phyloP scores from a whole-genome alignment of 768 basidiomycete species.

The Boletales sp. region DNA sequence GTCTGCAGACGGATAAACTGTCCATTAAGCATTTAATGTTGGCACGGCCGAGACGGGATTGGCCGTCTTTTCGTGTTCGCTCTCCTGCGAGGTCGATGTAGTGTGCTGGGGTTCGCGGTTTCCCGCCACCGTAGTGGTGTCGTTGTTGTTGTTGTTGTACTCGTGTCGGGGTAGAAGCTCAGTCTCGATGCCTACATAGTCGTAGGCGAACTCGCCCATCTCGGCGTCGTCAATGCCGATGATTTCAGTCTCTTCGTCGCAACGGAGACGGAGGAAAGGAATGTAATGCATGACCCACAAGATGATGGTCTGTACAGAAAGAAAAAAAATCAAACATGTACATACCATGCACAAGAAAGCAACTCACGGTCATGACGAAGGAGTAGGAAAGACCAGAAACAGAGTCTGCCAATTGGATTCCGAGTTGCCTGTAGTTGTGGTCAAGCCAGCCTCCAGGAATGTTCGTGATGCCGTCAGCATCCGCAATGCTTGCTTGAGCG shows the following conservation, averaged over 20 bases:
- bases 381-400: conserved; percentile 62
- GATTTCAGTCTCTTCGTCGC: conserved; percentile 61
- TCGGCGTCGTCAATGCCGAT: conserved; percentile 88
- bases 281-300: conserved; percentile 87
- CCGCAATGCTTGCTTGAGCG: conserved; percentile 75
- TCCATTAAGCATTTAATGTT: neutral
- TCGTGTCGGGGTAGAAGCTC: conserved; percentile 37
- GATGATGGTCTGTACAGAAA: conserved; percentile 57
- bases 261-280: conserved; percentile 74
- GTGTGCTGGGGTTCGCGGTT: conserved; percentile 35
- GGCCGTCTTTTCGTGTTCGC: conserved; percentile 24
- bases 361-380: conserved; percentile 70
- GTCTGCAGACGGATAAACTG: too few relatives aligned
- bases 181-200: conserved; percentile 74
- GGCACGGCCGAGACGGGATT: conserved; percentile 1
- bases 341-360: neutral
- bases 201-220: conserved; percentile 88
- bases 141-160: conserved; percentile 22
- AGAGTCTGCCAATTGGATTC: conserved; percentile 79
- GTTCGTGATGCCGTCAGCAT: conserved; percentile 65
- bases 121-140: conserved; percentile 8
- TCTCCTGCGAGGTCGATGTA: conserved; percentile 22
- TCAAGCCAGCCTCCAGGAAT: conserved; percentile 88
- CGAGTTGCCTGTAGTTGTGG: conserved; percentile 77
- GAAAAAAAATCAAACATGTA: neutral